phyloP scores from a whole-genome alignment of 371 early-diverging fungal genomes.

The Catenaria anguillulae region DNA sequence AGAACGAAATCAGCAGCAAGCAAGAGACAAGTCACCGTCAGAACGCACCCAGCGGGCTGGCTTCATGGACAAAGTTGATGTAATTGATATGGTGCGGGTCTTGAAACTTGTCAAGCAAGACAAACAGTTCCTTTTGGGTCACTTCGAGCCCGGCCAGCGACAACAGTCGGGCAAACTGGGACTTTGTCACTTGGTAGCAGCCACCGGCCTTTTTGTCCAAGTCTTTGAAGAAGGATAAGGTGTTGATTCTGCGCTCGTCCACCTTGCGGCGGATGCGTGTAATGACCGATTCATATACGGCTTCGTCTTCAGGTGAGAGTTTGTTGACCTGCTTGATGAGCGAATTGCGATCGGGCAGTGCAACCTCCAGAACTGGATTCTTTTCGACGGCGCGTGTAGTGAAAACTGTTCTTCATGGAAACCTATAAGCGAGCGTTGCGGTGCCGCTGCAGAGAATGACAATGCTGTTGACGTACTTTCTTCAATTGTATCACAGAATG shows the following conservation, averaged over 20 bases:
- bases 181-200: slow-evolving; percentile 27
- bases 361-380: slow-evolving; percentile 22
- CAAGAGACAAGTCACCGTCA: too few relatives aligned
- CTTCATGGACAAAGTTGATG: not conserved
- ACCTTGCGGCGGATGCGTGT: slow-evolving; percentile 11
- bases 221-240: slow-evolving; percentile 33
- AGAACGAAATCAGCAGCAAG: not conserved
- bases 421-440: too few relatives aligned
- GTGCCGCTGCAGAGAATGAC: too few relatives aligned
- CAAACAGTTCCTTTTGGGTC: slow-evolving; percentile 25
- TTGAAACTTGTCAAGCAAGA: not conserved
- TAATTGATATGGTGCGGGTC: slow-evolving; percentile 6
- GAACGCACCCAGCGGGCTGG: not conserved
- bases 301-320: slow-evolving; percentile 24
- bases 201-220: slow-evolving; percentile 26
- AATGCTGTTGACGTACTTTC: slow-evolving; percentile 21
- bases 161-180: slow-evolving; percentile 17
- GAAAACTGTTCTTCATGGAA: slow-evolving; percentile 25
- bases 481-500: slow-evolving; percentile 26
- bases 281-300: slow-evolving; percentile 1
- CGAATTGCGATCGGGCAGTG: slow-evolving; percentile 21
- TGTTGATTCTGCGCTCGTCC: slow-evolving; percentile 19
- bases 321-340: slow-evolving; percentile 20
- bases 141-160: slow-evolving; percentile 18
- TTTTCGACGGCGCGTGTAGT: slow-evolving; percentile 24